Base-by-base conservation (phyloP, 495 filamentous ascomycete genomes). In the Xeromyces bisporus region DNA sequence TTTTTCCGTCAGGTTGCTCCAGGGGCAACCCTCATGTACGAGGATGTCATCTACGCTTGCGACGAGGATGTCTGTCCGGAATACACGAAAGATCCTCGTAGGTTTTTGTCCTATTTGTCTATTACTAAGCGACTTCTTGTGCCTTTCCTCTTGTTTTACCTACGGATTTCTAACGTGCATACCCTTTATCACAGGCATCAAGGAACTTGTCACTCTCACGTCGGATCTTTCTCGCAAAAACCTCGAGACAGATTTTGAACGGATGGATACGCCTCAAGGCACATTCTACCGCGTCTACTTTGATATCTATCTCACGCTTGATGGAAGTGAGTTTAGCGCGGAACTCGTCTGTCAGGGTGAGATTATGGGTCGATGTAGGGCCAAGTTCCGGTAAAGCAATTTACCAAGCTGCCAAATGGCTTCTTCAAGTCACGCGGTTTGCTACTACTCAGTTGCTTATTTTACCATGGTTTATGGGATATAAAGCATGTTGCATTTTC, bases 1-100 rank as follows among this genome's bases (percentile, higher is more conserved):
- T 97, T 97, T 58, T 96, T 97, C 74, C 67, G 89, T 52, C 89
- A 97, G 51, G 89, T 97, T 35, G 89, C 89, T 15, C 89, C 89
- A 1, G 91, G 89, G 29, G 91, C 91, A 18, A 96, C 89, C 0
- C 71, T 97, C 36, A 97, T 96, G 86, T 97, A 97, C 51, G 91
- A 96, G 62, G 91, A 97, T 62, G 85, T 96, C 29, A 55, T 97
- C 29, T 97, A 96, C 54, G 91, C 91, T 30, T 97, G 89, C 53
- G 89, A 97, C 46, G 86, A 96, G 31, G 89, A 97, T 50, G 79
- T 91, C 33, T 97, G 91, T 57, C 89, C 89, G 1, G 89, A 97
- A 52, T 97, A 97, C 46, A 94, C 86, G 38, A 97, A 96, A 48
- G 89, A 97, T 73, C 87, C 89, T 33, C 81, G 89, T 97, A 77